Conservation (phyloP, 1,284 basidiomycete genomes). For the Phylloboletellus chloephorus region DNA sequence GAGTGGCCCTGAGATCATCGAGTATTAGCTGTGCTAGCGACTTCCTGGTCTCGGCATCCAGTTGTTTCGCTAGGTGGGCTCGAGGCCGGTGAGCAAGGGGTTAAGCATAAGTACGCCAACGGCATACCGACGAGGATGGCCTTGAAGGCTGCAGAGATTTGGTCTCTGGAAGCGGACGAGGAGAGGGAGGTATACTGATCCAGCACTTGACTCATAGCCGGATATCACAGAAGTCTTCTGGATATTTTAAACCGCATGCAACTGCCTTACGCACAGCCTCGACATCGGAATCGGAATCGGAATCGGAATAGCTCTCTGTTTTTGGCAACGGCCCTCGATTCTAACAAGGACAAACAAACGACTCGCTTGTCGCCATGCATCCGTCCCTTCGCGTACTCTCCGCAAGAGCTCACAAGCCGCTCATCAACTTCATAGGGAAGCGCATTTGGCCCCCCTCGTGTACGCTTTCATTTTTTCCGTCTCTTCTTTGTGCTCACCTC, state of each 20-base stretch:
- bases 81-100: constrained; percentile 4
- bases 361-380: constrained; percentile 15
- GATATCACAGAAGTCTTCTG: too few species aligned
- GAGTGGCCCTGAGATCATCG: constrained; percentile 48
- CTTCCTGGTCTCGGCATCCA: constrained; percentile 39
- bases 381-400: constrained; percentile 22
- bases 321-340: constrained; percentile 20
- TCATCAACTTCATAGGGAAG: constrained; percentile 79
- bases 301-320: constrained; percentile 3
- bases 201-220: constrained; percentile 18
- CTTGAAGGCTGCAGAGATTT: constrained; percentile 8
- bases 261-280: constrained; percentile 19
- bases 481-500: constrained; percentile 7
- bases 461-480: constrained; percentile 30
- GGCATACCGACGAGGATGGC: constrained; percentile 17
- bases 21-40: constrained; percentile 53
- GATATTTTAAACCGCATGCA: too few species aligned
- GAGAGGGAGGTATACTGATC: constrained; percentile 21
- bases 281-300: constrained; percentile 5
- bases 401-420: constrained; percentile 50
- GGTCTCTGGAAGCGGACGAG: constrained; percentile 3
- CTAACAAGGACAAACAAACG: constrained; percentile 23
- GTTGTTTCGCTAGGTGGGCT: constrained; percentile 15
- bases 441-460: constrained; percentile 56
- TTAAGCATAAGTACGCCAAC: constrained; percentile 8